These are phyloP conservation scores for Rutstroemia sp. DNA, from an alignment of 2,329 filamentous ascomycete genomes.

Conservation along the genomic window DNA sequence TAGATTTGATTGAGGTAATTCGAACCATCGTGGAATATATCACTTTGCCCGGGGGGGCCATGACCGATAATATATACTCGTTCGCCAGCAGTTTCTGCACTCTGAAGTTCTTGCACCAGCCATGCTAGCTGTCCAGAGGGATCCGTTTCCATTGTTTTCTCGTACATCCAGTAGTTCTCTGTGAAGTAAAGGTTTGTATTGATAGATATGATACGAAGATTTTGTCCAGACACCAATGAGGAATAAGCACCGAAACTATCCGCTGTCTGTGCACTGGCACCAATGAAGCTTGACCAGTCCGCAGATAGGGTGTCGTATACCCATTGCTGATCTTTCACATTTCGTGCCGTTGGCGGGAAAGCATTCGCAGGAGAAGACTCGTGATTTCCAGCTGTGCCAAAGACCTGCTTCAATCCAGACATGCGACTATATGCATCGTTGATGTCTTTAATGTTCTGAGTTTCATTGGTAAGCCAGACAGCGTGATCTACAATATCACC, in stretches of 20 bases:
- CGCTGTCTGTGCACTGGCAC: constrained; percentile 22
- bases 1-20: constrained; percentile 30
- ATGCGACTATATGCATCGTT: constrained; percentile 32
- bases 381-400: constrained; percentile 34
- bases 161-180: constrained; percentile 34
- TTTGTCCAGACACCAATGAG: constrained; percentile 22
- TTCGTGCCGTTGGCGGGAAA: constrained; percentile 28
- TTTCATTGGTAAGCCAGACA: constrained; percentile 29
- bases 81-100: constrained; percentile 31
- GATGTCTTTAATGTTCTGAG: constrained; percentile 30
- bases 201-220: constrained; percentile 35
- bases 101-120: constrained; percentile 33
- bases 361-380: constrained; percentile 32
- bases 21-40: constrained; percentile 32
- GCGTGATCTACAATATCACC: constrained; percentile 35
- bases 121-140: constrained; percentile 31
- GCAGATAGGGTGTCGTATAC: constrained; percentile 31
- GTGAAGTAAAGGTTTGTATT: constrained; percentile 37
- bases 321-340: constrained; percentile 28
- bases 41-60: constrained; percentile 29
- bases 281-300: constrained; percentile 32
- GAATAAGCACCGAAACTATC: constrained; percentile 33
- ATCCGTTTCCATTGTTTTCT: constrained; percentile 32
- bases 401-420: constrained; percentile 29
- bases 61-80: constrained; percentile 33